Base-by-base conservation (phyloP, 2,329 filamentous ascomycete genomes). In the Trichoderma sp. region DNA sequence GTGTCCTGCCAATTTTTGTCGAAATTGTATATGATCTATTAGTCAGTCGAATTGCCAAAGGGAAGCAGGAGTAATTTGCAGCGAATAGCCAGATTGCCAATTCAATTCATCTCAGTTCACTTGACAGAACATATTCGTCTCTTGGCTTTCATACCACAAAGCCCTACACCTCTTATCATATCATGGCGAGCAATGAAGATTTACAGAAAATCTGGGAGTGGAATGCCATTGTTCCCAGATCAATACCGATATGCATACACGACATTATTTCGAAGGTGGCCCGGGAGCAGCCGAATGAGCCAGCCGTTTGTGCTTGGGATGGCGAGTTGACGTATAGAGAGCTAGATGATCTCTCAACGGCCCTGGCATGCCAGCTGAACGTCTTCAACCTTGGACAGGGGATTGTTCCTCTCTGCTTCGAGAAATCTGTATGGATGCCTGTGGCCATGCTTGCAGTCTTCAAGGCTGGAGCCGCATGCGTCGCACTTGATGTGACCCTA, bases 371-470 rank as follows among this genome's bases (percentile, higher is more conserved):
- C 46, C 46, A 49, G 21, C 21, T 49, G 21, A 49, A 13, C 46
- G n/a, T n/a, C n/a, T 10, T 49, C 21, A 16, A n/a, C 18, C 46
- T 49, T 21, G n/a, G 21, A 3, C 46, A 49, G 10, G 46, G 46
- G 21, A 59, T 59, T 26, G 56, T 59, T 30, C 56, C 56, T 4
- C 34, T 59, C 21, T 59, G 56, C 56, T 59, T 43, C 24, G 56
- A 59, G 32, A 59, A 59, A 13, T 37, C 56, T 10, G 37, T 59
- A 24, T 59, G 56, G 56, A 59, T 24, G 34, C 28, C 37, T 4
- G 56, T 37, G 18, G 37, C 32, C 14, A 59, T 59, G 56, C 8
- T 59, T 24, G 56, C 28, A 5, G 16, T 59, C 28, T 34, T 59
- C 7, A 59, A 59, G 16, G 56, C 16, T 43, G 56, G 56, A 34